Conservation (phyloP, 1,284 basidiomycete genomes). For the Sporisorium exsertum region DNA sequence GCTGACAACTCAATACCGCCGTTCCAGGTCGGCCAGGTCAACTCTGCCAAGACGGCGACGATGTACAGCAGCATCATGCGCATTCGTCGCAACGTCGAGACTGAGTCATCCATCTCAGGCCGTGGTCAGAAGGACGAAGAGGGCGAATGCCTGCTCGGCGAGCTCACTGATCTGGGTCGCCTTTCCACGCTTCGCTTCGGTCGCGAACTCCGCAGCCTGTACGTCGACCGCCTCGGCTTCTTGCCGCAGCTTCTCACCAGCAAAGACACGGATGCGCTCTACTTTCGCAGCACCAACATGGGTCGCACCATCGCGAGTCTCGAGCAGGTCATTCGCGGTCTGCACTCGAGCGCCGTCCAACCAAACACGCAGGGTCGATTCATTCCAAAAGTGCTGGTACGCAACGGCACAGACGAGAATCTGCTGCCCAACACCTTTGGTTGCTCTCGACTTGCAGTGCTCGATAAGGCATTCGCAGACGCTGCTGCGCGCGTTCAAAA, state of each 20-base stretch:
- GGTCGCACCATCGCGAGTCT: slow-evolving; percentile 81
- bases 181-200: slow-evolving; percentile 80
- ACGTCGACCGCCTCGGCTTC: slow-evolving; percentile 76
- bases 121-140: slow-evolving; percentile 30
- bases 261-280: slow-evolving; percentile 48
- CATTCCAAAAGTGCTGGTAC: slow-evolving; percentile 47
- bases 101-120: slow-evolving; percentile 27
- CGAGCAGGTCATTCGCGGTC: slow-evolving; percentile 79
- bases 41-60: slow-evolving; percentile 24
- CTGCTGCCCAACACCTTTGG: slow-evolving; percentile 77
- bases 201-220: slow-evolving; percentile 75
- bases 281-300: slow-evolving; percentile 77
- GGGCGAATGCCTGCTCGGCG: slow-evolving; percentile 75
- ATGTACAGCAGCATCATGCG: slow-evolving; percentile 41
- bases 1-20: slow-evolving; percentile 26
- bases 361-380: slow-evolving; percentile 33
- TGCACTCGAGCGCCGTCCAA: slow-evolving; percentile 37
- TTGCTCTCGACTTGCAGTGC: slow-evolving; percentile 75
- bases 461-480: slow-evolving; percentile 56
- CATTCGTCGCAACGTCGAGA: slow-evolving; percentile 55
- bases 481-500: slow-evolving; percentile 75
- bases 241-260: slow-evolving; percentile 48
- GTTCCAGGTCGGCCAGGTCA: slow-evolving; percentile 35
- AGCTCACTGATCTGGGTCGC: slow-evolving; percentile 81
- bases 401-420: slow-evolving; percentile 76